Base-by-base conservation (phyloP, 306 rosid genomes). In the Prunus dulcis region DNA sequence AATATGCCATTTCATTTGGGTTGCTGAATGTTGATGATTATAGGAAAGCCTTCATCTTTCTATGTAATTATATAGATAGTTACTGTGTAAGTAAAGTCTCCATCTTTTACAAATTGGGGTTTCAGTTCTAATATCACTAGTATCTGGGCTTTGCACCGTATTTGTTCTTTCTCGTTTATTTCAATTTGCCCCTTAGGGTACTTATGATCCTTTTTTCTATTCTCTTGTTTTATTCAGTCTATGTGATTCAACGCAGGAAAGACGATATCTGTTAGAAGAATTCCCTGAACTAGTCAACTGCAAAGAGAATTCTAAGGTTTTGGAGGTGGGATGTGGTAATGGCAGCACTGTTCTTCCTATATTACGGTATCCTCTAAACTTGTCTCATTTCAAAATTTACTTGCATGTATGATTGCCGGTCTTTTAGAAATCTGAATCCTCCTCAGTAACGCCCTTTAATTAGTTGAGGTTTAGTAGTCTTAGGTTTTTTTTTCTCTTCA, bases 251-350 rank as follows among this genome's bases (percentile, higher is more conserved):
- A 55, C 86, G 58, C 84, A 93, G 97, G 96, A 95, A 80, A 89
- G 98, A 56, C 89, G 98, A 67, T 95, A 95, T 75, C 81, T 95
- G 80, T 81, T 90, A 30, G 89, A 90, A 84, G 98, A 95, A 79
- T 95, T 92, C 73, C 96, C 97, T 4, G 91, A 89, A 64, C 65
- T 95, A 15, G 84, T 87, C 75, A 78, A 89, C 5, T 83, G 85
- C 68, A 77, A 81, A 66, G 80, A 87, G 51, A 69, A 77, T 61
- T 79, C 82, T 10, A 88, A 82, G 80, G 88, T 90, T 71, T 80
- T 95, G 80, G 98, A 92, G 87, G 89, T 88, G 53, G 98, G 98
- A 41, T 95, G 97, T 45, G 98, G 98, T 82, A 95, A 88, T 74
- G 97, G 93, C 66, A 95, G 98, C 79, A 92, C 97, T 15, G 81